phyloP scores from a whole-genome alignment of 305 asterid genomes.

The Galium porrigens region DNA sequence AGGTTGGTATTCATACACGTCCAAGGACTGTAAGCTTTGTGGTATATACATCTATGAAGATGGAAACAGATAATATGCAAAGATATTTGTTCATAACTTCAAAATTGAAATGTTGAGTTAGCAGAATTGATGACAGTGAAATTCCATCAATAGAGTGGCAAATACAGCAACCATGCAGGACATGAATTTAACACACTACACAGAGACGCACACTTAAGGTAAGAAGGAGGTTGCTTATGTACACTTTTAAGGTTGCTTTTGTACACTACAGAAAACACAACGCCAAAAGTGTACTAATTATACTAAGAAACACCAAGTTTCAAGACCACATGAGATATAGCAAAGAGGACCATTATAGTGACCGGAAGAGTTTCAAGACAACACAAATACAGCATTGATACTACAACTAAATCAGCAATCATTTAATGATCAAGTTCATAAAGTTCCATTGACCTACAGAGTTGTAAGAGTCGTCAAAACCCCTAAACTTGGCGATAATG shows the following conservation, averaged over 20 bases:
- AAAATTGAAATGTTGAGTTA: neutral
- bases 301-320: slow-evolving; percentile 1
- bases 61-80: neutral
- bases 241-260: neutral
- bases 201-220: neutral
- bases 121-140: neutral
- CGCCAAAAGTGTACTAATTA: too few relatives aligned
- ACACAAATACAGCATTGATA: neutral
- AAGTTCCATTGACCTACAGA: slow-evolving; percentile 42
- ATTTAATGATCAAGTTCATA: slow-evolving; percentile 15
- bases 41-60: neutral
- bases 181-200: neutral
- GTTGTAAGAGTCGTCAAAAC: slow-evolving; percentile 43
- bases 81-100: slow-evolving; percentile 2
- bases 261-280: neutral
- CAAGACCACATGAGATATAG: neutral
- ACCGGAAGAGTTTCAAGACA: neutral
- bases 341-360: neutral
- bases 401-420: slow-evolving; percentile 8
- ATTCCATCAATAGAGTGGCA: neutral
- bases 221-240: neutral
- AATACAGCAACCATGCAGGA: neutral
- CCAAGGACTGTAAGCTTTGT: neutral
- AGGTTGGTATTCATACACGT: neutral
- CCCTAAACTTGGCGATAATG: slow-evolving; percentile 56